Conservation (phyloP, 1,284 basidiomycete species). For the Apiotrichum brassicae region DNA sequence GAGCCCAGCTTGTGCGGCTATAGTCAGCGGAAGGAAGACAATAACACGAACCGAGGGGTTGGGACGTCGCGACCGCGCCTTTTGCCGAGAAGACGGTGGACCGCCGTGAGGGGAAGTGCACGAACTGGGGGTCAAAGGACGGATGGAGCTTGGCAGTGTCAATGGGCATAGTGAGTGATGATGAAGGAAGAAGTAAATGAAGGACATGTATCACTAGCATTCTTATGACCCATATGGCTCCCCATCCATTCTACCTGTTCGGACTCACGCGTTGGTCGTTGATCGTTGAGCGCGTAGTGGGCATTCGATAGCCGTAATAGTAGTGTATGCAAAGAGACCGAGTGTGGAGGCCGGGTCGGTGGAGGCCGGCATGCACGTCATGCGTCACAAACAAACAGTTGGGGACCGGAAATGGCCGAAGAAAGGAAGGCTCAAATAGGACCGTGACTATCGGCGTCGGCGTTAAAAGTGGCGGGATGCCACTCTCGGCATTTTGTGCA, state of each 20-base stretch:
- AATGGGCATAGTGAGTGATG: constrained; percentile 27
- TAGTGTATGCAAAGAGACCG: too few relatives aligned
- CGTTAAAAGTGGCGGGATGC: not conserved
- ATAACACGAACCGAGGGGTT: constrained; percentile 60
- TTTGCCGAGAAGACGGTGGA: constrained; percentile 59
- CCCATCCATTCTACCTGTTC: too few relatives aligned
- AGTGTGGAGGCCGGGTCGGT: too few relatives aligned
- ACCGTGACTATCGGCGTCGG: too few relatives aligned
- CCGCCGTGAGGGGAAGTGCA: constrained; percentile 31
- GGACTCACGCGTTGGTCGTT: too few relatives aligned
- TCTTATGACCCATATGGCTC: too few relatives aligned
- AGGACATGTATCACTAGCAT: too few relatives aligned
- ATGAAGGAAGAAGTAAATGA: not conserved
- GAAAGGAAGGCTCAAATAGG: not conserved
- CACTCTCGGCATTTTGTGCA: not conserved
- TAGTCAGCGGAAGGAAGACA: constrained; percentile 7
- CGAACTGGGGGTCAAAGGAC: constrained; percentile 35
- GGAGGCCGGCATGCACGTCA: too few relatives aligned
- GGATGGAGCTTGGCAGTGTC: constrained; percentile 39
- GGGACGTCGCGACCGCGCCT: constrained; percentile 74
- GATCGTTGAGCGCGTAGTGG: too few relatives aligned
- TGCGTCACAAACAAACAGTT: too few relatives aligned
- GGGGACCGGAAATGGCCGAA: too few relatives aligned
- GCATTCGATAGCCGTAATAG: too few relatives aligned
- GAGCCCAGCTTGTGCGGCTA: constrained; percentile 68